A percentile compares a stretch with the other conserved stretches of the same genome.
Evolutionary conservation across 169 alveolate genomes (phyloP).

Genomic region (Neospora caninum): DNA sequence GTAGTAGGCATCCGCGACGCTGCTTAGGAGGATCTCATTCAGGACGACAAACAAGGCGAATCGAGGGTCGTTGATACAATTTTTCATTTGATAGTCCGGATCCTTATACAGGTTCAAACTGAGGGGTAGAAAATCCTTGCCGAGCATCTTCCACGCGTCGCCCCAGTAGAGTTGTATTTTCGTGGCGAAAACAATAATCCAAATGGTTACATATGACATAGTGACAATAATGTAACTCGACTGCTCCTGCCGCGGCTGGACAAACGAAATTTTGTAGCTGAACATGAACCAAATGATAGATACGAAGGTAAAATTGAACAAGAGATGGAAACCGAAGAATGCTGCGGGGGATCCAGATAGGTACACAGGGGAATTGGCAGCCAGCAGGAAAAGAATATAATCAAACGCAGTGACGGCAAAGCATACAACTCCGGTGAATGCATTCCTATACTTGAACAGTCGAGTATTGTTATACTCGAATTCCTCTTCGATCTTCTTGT

Average conservation of each 20-base stretch:
- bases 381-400: neutral
- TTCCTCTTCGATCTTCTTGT: slow-evolving; percentile 32
- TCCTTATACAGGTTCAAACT: neutral
- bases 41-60: neutral
- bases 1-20: neutral
- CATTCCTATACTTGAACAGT: slow-evolving; percentile 1
- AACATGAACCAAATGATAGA: neutral
- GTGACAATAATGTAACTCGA: neutral
- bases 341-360: neutral
- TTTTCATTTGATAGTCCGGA: neutral
- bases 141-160: neutral
- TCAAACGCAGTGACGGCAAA: neutral
- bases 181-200: neutral
- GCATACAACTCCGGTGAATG: neutral
- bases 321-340: neutral
- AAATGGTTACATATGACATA: neutral
- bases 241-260: slow-evolving; percentile 10
- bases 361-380: neutral
- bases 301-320: neutral
- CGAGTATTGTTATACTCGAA: slow-evolving; percentile 29
- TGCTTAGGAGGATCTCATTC: neutral
- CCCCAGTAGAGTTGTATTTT: slow-evolving; percentile 20
- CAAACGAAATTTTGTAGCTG: slow-evolving; percentile 15
- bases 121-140: neutral
- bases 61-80: neutral